Evolutionary conservation across 140 eudicot species (phyloP).

Genomic region (Stevia rebaudiana): DNA sequence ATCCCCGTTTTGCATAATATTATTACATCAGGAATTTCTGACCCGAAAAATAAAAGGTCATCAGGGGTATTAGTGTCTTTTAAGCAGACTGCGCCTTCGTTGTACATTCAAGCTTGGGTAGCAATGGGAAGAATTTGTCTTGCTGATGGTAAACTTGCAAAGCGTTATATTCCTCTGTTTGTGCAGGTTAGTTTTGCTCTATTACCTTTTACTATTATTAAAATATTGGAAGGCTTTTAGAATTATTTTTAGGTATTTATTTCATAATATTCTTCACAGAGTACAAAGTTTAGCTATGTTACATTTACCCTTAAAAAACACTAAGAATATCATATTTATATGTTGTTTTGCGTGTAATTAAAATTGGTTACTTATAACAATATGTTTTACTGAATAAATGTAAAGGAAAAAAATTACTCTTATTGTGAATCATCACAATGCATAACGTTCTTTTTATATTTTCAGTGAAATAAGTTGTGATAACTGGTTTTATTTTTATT

Average conservation of each 20-base stretch:
- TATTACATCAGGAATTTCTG: conserved; percentile 66
- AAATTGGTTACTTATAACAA: neutral
- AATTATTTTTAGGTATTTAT: neutral
- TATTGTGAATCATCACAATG: neutral
- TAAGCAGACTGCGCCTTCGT: conserved; percentile 67
- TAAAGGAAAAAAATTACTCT: neutral
- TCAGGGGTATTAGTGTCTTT: conserved; percentile 33
- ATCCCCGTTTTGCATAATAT: conserved; percentile 63
- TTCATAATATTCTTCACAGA: neutral
- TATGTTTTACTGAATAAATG: neutral
- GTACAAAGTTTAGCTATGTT: neutral
- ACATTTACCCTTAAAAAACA: neutral
- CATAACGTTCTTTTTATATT: neutral
- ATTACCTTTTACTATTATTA: neutral
- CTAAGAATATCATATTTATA: neutral
- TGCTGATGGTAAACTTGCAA: conserved; percentile 94
- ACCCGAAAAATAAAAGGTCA: conserved; percentile 42
- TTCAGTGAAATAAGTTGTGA: neutral
- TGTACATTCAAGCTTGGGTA: conserved; percentile 89
- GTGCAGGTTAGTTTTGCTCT: conserved; percentile 59
- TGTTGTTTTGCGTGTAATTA: neutral
- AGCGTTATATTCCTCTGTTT: conserved; percentile 84
- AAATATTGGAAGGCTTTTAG: conserved; percentile 1
- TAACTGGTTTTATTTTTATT: neutral
- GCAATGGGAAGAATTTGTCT: conserved; percentile 95